These are phyloP conservation scores for Alloteropsis angusta DNA, from an alignment of 202 grass and related monocot species.

Conservation along the genomic window DNA sequence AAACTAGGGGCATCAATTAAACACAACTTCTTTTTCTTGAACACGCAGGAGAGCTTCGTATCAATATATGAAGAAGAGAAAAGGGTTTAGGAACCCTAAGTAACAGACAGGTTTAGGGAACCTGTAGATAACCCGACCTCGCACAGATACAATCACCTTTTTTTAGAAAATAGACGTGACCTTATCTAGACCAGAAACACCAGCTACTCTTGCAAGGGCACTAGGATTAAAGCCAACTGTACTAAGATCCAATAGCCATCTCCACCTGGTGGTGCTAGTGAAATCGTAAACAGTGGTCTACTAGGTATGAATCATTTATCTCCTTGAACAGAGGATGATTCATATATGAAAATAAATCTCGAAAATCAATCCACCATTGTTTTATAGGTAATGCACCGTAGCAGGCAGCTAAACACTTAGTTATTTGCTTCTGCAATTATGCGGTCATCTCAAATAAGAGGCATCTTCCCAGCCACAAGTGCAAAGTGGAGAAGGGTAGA, in stretches of 20 bases:
- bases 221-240: neutral
- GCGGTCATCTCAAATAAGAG: neutral
- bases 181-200: too few species aligned
- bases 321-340: neutral
- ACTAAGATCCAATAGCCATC: neutral
- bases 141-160: too few species aligned
- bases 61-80: too few species aligned
- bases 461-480: too few species aligned
- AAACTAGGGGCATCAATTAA: neutral
- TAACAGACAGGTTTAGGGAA: too few species aligned
- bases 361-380: neutral
- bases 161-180: too few species aligned
- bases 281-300: neutral
- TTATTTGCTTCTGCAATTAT: neutral
- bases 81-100: too few species aligned
- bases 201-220: too few species aligned
- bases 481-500: neutral
- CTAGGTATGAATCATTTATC: neutral
- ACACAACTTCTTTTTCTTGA: too few species aligned
- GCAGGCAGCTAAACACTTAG: neutral
- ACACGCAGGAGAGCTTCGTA: too few species aligned
- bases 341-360: neutral
- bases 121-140: too few species aligned
- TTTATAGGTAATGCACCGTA: neutral
- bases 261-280: neutral